phyloP scores from a whole-genome alignment of 140 eudicot species.

The Erigeron philadelphicus region DNA sequence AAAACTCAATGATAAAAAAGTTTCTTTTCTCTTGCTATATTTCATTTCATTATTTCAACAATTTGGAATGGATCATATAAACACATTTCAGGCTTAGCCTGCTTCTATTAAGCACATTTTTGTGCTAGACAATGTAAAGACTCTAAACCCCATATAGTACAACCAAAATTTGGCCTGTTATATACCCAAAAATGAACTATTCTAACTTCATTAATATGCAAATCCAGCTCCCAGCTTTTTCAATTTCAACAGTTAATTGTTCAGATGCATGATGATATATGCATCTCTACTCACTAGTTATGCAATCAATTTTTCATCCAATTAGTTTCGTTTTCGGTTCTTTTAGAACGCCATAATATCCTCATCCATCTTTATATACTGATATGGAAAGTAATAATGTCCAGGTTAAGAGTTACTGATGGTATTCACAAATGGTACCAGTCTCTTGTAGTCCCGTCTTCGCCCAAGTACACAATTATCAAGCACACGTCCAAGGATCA shows the following conservation, averaged over 20 bases:
- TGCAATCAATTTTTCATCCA: not conserved
- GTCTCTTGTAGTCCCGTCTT: slow-evolving; percentile 68
- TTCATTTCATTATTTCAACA: too few relatives aligned
- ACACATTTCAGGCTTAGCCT: too few relatives aligned
- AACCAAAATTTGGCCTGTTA: slow-evolving; percentile 2
- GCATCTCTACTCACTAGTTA: not conserved
- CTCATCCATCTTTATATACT: too few relatives aligned
- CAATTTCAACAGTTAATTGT: too few relatives aligned
- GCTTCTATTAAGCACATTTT: too few relatives aligned
- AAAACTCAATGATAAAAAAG: too few relatives aligned
- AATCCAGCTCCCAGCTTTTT: not conserved
- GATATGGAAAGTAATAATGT: not conserved
- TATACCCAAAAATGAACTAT: slow-evolving; percentile 8
- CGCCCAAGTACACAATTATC: slow-evolving; percentile 77
- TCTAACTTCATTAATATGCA: slow-evolving; percentile 14
- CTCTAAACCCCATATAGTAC: not conserved
- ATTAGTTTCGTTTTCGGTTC: not conserved
- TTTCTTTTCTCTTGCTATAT: too few relatives aligned
- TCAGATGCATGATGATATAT: not conserved
- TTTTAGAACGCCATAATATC: not conserved
- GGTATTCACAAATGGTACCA: slow-evolving; percentile 75
- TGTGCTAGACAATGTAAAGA: not conserved
- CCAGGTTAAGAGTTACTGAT: slow-evolving; percentile 42
- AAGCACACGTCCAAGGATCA: slow-evolving; percentile 83
- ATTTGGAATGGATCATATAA: too few relatives aligned